phyloP scores from a whole-genome alignment of 169 alveolate genomes.

The Babesia ovis region DNA sequence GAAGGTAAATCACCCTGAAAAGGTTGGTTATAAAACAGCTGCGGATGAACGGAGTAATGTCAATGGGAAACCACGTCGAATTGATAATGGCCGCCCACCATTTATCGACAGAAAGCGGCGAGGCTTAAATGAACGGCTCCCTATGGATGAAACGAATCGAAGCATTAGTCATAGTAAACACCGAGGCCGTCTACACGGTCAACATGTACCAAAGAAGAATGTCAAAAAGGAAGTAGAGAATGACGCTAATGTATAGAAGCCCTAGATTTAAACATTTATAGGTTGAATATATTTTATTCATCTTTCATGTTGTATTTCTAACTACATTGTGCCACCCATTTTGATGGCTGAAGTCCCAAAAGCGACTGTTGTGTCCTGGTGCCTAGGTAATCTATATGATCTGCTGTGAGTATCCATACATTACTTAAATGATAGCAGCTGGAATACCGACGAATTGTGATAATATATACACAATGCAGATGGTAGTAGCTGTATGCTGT shows the following conservation, averaged over 20 bases:
- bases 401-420: too few species aligned
- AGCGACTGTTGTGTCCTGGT: too few species aligned
- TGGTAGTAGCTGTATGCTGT: conserved; percentile 8
- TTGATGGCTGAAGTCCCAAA: too few species aligned
- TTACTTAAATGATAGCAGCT: conserved; percentile 13
- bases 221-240: conserved; percentile 4
- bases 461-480: conserved; percentile 9
- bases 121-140: background rate
- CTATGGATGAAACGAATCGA: conserved; percentile 4
- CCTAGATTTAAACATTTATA: too few species aligned
- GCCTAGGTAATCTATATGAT: too few species aligned
- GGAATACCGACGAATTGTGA: conserved; percentile 7
- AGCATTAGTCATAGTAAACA: background rate
- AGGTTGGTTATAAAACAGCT: background rate
- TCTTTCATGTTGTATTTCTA: too few species aligned
- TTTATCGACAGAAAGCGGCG: background rate
- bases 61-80: background rate
- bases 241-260: background rate
- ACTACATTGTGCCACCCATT: too few species aligned
- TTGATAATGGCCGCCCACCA: background rate
- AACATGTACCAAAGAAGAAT: background rate
- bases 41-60: background rate
- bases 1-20: background rate
- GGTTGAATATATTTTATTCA: background rate
- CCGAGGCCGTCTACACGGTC: background rate